A percentile compares a stretch with the other conserved stretches of the same genome.
Evolutionary conservation across 129 eudicot species (phyloP).

Genomic region (Helichrysum umbraculigerum): DNA sequence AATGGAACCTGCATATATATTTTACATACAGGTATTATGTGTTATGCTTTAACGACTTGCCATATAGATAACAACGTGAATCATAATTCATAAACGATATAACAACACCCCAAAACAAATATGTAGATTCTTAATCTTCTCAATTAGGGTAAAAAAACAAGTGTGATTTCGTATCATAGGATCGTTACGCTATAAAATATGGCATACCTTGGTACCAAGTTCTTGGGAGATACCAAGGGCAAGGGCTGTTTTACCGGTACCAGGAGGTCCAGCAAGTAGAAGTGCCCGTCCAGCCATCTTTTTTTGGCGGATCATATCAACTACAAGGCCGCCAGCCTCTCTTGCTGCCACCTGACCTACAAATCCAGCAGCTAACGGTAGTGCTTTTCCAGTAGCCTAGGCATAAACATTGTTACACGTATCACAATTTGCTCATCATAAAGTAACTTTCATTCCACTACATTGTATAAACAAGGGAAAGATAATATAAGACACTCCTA

Average conservation of each 20-base stretch:
- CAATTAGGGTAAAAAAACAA: too few relatives aligned
- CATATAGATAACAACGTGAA: neutral
- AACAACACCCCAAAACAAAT: neutral
- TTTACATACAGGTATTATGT: neutral
- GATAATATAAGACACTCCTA: neutral
- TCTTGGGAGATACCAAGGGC: constrained; percentile 95
- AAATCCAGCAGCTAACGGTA: constrained; percentile 93
- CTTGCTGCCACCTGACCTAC: constrained; percentile 92
- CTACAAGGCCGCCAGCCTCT: constrained; percentile 96
- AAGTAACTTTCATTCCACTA: too few relatives aligned
- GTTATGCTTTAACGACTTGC: neutral
- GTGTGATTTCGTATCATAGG: neutral
- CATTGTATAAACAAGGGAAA: too few relatives aligned
- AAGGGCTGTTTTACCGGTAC: constrained; percentile 96
- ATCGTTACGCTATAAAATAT: too few relatives aligned
- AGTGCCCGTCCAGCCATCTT: constrained; percentile 98
- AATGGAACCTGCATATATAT: constrained; percentile 69
- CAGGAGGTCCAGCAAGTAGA: constrained; percentile 95
- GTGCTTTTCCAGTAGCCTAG: constrained; percentile 57
- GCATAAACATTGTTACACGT: neutral
- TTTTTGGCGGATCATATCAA: constrained; percentile 95
- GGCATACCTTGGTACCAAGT: constrained; percentile 93
- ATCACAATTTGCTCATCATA: neutral
- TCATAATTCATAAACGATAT: neutral
- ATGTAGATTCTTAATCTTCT: too few relatives aligned